Evolutionary conservation across 495 filamentous ascomycete species (phyloP), one percentile per base, ranked within the genome.

Genomic region (Talaromyces nanjingensis): DNA sequence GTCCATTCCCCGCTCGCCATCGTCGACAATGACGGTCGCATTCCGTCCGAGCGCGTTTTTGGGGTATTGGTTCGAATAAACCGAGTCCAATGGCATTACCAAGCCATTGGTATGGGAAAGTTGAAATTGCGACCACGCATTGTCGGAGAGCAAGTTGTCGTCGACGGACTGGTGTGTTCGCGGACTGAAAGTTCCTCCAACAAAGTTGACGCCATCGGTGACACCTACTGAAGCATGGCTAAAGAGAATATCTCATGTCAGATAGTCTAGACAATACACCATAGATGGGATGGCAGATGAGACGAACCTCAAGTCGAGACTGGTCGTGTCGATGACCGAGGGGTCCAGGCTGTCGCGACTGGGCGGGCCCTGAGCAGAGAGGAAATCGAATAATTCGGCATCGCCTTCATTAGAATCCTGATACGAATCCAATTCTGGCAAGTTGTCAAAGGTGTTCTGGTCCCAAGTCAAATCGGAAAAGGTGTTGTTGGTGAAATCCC

Each of bases 371-470:
- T 73, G 70, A 24, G 71, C 71, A 33, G 72, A 63, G 53, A 69
- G 72, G 54, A 78, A 57, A 29, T 80, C 77, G 53, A 66, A 37
- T 55, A 76, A 68, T 65, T 80, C 76, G 27, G 72, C 71, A 70
- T 76, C 73, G 64, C 71, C 74, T 59, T 79, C 74, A 62, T 73
- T 79, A 4, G 76, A 77, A 33, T 78, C 78, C 66, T 78, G 78
- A 60, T 74, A 77, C 27, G 76, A 76, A 59, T 79, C 76, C 73
- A 76, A 76, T 67, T 80, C 78, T 31, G 74, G 72, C 31, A 73
- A 69, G 65, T 76, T 74, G 18, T 79, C 76, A 70, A 77, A 77
- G 34, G 66, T 66, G 22, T 74, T 55, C 45, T 77, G 74, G 60
- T 80, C 77, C 76, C 76, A 80, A 31, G 76, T 70, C 6, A 70